Percentiles rank a stretch among this genome's conserved stretches.
Evolutionary conservation across 352 stramenopile species (phyloP).

Genomic region (Phytophthora sansomeana): DNA sequence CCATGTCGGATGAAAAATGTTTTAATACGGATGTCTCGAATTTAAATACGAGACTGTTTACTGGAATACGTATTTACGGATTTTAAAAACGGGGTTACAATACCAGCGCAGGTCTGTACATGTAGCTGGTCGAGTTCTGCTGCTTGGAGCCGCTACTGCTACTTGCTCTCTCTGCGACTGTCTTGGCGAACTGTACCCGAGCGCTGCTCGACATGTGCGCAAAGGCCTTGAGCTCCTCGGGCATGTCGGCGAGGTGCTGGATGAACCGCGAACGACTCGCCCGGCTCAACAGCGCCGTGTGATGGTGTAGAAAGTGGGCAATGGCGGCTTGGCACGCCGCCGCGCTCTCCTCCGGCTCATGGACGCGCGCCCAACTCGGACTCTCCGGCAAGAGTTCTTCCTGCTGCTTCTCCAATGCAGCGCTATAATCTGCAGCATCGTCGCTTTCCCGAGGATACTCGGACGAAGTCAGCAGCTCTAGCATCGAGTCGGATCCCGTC

Average conservation of each 20-base stretch:
- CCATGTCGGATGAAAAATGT: constrained; percentile 9
- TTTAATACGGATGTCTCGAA: too few relatives aligned
- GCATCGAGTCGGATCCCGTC: neutral
- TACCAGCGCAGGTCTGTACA: neutral
- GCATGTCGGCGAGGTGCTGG: constrained; percentile 44
- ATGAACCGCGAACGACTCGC: constrained; percentile 45
- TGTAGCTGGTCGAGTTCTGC: neutral
- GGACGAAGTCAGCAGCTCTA: neutral
- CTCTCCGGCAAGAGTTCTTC: neutral
- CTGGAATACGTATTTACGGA: too few relatives aligned
- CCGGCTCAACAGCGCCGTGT: constrained; percentile 45
- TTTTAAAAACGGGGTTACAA: neutral
- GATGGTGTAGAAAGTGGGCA: constrained; percentile 51
- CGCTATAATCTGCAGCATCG: neutral
- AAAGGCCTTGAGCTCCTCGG: constrained; percentile 55
- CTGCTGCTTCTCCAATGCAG: too few relatives aligned
- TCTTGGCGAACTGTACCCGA: constrained; percentile 56
- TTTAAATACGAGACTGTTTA: too few relatives aligned
- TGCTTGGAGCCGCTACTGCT: neutral
- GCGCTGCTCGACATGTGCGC: constrained; percentile 57
- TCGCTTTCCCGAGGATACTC: neutral
- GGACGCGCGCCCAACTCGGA: neutral
- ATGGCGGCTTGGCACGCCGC: constrained; percentile 45
- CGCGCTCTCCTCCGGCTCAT: constrained; percentile 1
- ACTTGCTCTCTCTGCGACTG: constrained; percentile 31